Base-by-base conservation (phyloP, 345 rosid species). In the Xanthoceras sorbifolium region DNA sequence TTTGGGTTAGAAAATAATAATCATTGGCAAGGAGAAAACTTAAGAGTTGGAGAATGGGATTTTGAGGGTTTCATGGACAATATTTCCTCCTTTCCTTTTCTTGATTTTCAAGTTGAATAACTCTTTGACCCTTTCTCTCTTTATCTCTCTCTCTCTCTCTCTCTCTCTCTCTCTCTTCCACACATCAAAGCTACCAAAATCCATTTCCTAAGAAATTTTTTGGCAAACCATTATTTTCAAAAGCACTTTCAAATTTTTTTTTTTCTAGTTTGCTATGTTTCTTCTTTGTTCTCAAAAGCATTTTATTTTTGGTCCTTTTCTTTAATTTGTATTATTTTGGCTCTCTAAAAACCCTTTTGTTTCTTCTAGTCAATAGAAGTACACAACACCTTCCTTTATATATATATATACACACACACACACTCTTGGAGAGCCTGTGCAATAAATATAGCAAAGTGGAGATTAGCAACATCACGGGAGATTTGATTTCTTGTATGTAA, bases 21-120 rank as follows among this genome's bases (percentile, higher is more conserved):
- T 84, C 78, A 86, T 32, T 92, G 86, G 87, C 87, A 85, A 75
- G 89, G 84, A 81, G 92, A 90, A 83, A 88, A 86, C 91, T 88
- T 89, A 60, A 84, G 88, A 83, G 83, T 86, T 65, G 98, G 93
- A 83, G 98, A 92, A 72, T 94, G 98, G 97, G 98, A 90, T 80
- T 85, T 92, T 20, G 97, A 94, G 77, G 92, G 90, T 77, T 87
- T 94, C 70, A 88, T 93, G 80, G 91, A 87, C 70, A 88, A 91
- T 62, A 82, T 85, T 64, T 84, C 92, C 44, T 86, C 94, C 77
- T 90, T 90, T 65, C 95, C 97, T 71, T 89, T 87, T 74, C 94
- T 89, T 86, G 97, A 94, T 86, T 93, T 90, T 89, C 93, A 93
- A 79, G 80, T 85, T 78, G 89, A 85, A 71, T 90, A 75, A 83